Evolutionary conservation across 1,284 basidiomycete genomes (phyloP).

Genomic region (Neolentinus lepideus): DNA sequence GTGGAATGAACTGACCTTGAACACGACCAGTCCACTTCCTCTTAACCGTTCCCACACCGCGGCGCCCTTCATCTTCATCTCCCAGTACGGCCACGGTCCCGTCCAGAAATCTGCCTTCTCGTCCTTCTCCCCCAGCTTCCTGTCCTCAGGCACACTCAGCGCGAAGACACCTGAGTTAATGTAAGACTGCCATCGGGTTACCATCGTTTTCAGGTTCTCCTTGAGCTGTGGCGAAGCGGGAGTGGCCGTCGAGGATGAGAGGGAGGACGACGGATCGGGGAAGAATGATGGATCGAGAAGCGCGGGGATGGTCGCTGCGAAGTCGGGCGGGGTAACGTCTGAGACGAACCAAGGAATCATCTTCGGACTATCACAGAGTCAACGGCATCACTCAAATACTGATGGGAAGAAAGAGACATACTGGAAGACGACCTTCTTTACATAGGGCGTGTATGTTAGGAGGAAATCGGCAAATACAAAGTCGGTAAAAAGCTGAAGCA

Average conservation of each 20-base stretch:
- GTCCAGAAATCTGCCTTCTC: slow-evolving; percentile 76
- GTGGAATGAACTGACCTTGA: slow-evolving; percentile 61
- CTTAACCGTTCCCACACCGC: slow-evolving; percentile 54
- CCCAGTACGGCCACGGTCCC: slow-evolving; percentile 75
- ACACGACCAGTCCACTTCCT: slow-evolving; percentile 77
- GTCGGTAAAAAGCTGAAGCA: slow-evolving; percentile 82
- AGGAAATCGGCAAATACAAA: slow-evolving; percentile 93
- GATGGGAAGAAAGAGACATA: slow-evolving; percentile 29
- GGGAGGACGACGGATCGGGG: slow-evolving; percentile 22
- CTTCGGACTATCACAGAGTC: slow-evolving; percentile 56
- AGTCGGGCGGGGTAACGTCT: slow-evolving; percentile 81
- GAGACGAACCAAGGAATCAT: slow-evolving; percentile 92
- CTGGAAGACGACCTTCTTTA: slow-evolving; percentile 84
- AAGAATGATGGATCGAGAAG: slow-evolving; percentile 61
- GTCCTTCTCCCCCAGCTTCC: slow-evolving; percentile 48
- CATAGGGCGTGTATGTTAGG: slow-evolving; percentile 80
- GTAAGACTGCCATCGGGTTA: slow-evolving; percentile 69
- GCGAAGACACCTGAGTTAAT: slow-evolving; percentile 65
- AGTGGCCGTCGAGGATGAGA: slow-evolving; percentile 17
- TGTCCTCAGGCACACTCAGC: slow-evolving; percentile 64
- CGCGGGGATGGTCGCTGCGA: slow-evolving; percentile 42
- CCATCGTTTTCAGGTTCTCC: slow-evolving; percentile 51
- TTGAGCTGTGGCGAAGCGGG: slow-evolving; percentile 6
- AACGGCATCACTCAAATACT: background rate
- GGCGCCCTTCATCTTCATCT: slow-evolving; percentile 59